Evolutionary conservation across 352 stramenopile genomes (phyloP).

Genomic region (Aphanomyces stellatus): DNA sequence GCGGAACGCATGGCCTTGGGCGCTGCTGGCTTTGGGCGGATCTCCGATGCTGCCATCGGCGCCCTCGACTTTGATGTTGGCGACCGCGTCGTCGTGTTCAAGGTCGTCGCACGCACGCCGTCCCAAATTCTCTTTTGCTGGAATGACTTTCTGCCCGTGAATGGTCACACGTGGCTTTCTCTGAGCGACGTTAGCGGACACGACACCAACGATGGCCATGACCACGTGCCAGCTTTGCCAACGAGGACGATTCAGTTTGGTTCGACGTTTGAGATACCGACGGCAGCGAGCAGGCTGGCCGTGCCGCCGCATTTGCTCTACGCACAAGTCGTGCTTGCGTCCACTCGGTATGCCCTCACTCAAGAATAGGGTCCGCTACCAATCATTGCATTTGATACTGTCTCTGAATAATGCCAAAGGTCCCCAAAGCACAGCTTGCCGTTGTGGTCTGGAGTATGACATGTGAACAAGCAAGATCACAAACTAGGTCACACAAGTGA

Average conservation of each 20-base stretch:
- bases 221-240: too few relatives aligned
- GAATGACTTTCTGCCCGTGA: neutral
- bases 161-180: constrained; percentile 9
- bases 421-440: too few relatives aligned
- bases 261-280: neutral
- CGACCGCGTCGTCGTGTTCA: constrained; percentile 15
- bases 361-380: neutral
- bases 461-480: too few relatives aligned
- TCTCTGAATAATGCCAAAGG: too few relatives aligned
- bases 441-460: too few relatives aligned
- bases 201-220: too few relatives aligned
- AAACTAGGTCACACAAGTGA: too few relatives aligned
- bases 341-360: neutral
- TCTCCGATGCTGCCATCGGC: neutral
- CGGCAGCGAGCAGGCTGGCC: neutral
- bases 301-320: neutral
- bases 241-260: constrained; percentile 9
- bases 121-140: constrained; percentile 7
- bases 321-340: neutral
- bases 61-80: neutral
- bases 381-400: too few relatives aligned
- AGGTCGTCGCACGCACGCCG: constrained; percentile 11
- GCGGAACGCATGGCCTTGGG: neutral
- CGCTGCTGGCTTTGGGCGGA: constrained; percentile 4
- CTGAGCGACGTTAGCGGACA: neutral